A percentile compares a stretch with the other conserved stretches of the same genome.
These are phyloP conservation scores for Conoideocrella luteorostrata DNA, from an alignment of 2,329 filamentous ascomycete species.

Conservation along the genomic window DNA sequence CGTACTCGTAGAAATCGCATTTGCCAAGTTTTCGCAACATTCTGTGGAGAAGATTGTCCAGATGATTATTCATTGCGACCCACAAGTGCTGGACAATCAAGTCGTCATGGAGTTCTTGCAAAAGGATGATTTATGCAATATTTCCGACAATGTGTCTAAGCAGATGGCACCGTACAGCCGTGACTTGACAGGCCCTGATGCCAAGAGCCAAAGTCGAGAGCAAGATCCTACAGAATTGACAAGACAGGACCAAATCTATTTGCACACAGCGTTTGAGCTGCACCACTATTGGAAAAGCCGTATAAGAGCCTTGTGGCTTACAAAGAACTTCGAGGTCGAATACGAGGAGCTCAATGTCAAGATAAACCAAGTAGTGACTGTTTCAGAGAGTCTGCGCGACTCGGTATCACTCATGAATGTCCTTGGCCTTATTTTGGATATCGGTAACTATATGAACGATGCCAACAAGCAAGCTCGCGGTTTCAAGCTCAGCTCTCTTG, in stretches of 20 bases:
- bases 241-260: constrained; percentile 89
- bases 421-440: constrained; percentile 89
- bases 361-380: constrained; percentile 75
- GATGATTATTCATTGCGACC: constrained; percentile 94
- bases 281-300: constrained; percentile 98
- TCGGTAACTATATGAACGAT: constrained; percentile 99
- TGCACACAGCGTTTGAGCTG: constrained; percentile 87
- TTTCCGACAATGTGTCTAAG: constrained; percentile 85
- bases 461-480: constrained; percentile 96
- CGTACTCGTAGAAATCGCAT: constrained; percentile 61
- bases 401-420: constrained; percentile 95
- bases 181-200: constrained; percentile 89
- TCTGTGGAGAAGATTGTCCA: constrained; percentile 79
- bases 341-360: constrained; percentile 88
- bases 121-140: constrained; percentile 85
- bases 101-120: constrained; percentile 97
- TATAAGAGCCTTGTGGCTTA: constrained; percentile 84
- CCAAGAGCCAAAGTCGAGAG: constrained; percentile 70
- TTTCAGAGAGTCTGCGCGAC: constrained; percentile 84
- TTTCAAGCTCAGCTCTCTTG: constrained; percentile 95
- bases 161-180: constrained; percentile 92
- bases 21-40: constrained; percentile 85
- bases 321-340: constrained; percentile 74
- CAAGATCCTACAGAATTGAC: constrained; percentile 84
- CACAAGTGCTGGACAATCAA: constrained; percentile 76